Base-by-base conservation (phyloP, 148 eudicot species). In the Talinum fruticosum region DNA sequence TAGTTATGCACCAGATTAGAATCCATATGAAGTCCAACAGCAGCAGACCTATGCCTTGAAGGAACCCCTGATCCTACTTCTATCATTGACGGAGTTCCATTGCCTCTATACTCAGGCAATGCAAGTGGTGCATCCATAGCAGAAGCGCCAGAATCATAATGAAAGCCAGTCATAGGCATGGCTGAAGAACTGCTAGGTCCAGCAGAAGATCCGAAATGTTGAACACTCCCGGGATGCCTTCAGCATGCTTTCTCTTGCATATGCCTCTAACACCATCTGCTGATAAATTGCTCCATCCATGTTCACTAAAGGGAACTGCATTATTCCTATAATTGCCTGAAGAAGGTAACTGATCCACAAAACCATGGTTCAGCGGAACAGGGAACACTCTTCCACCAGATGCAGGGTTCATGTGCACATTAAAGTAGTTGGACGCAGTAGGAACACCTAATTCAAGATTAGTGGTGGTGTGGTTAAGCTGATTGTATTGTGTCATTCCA, bases 171-270 rank as follows among this genome's bases (percentile, higher is more conserved):
- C 84, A 81, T 59, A 5, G 89, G 86, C 13, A 71, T 57, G 33
- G 79, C 68, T 21, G 87, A 79, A 80, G 91, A 85, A 77, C 90
- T 88, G 82, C 97, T 90, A 44, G 97, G 86, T 71, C 92, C 91
- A 5, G 87, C 90, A 57, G 85, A 75, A 73, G 83, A 74, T 77
- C 86, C 83, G 61, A 77, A 81, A 76, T 86, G 86, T 47, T 84
- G 90, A 81, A 62, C 72, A 80, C 81, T 87, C 73, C 81, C 3
- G 82, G 83, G 73, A 84, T 61, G 30, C 89, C 86, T 78, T 90
- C 98, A 14, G 90, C 84, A 72, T 76, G 87, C 80, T 95, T 95
- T 80, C 91, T 82, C 89, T 95, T 95, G 80, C 82, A 88, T 32
- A 85, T 59, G 67, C 85, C 90, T 84, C 89, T 73, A 23, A 76